These are phyloP conservation scores for Cryptococcus jaspeensis DNA, from an alignment of 1,284 basidiomycete genomes.

Conservation along the genomic window DNA sequence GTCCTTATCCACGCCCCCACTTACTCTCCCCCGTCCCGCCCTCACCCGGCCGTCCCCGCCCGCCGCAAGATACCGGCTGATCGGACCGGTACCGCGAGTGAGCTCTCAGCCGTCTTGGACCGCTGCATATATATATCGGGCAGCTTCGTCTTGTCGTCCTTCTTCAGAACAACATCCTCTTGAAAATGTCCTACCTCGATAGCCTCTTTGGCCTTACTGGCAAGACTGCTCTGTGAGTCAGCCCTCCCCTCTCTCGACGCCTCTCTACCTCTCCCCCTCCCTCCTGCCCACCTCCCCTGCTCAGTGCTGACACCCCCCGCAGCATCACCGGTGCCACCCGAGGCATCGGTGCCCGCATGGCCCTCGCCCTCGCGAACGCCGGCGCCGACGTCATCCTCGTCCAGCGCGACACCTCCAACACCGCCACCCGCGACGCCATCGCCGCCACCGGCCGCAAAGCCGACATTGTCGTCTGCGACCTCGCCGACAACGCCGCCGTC, in stretches of 20 bases:
- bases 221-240: conserved; percentile 53
- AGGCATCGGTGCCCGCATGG: conserved; percentile 50
- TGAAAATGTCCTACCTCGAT: conserved; percentile 41
- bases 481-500: conserved; percentile 67
- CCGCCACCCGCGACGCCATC: conserved; percentile 61
- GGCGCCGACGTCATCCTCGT: conserved; percentile 81
- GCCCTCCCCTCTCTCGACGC: neutral
- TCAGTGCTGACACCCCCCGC: neutral
- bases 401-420: conserved; percentile 62
- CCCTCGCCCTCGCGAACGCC: conserved; percentile 55
- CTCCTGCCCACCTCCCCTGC: conserved; percentile 44
- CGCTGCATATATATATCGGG: neutral
- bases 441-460: conserved; percentile 53
- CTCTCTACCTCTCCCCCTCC: neutral
- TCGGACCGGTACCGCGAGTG: no score
- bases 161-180: neutral
- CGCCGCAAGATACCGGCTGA: no score
- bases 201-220: conserved; percentile 53
- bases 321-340: conserved; percentile 51
- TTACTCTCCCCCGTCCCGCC: no score
- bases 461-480: conserved; percentile 69
- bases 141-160: neutral
- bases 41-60: no score
- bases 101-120: no score
- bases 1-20: no score